Conservation (phyloP, 2,329 filamentous ascomycete species). For the Talaromyces funiculosus region DNA sequence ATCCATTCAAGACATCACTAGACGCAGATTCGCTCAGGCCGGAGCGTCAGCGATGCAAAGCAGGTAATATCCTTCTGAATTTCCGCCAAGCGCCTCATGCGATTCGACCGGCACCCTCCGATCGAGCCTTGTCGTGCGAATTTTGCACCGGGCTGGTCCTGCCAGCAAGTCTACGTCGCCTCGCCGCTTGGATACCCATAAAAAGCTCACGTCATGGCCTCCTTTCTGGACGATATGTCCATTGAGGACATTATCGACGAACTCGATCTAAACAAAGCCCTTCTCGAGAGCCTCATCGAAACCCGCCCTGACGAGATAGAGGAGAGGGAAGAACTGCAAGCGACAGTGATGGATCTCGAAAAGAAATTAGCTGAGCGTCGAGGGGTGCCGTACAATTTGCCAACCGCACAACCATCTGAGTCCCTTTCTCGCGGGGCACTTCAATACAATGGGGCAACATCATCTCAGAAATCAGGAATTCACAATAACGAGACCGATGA, state of each 20-base stretch:
- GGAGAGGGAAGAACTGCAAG: constrained; percentile 24
- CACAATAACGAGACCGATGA: background rate
- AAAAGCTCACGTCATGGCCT: constrained; percentile 5
- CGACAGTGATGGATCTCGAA: constrained; percentile 22
- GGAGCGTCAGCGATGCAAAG: background rate
- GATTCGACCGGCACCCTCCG: background rate
- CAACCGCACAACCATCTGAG: background rate
- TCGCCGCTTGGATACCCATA: background rate
- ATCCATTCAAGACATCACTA: too few relatives aligned
- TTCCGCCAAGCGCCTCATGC: background rate
- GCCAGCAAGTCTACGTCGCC: background rate
- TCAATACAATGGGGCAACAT: constrained; percentile 18
- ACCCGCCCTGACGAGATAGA: constrained; percentile 22
- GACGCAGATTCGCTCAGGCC: background rate
- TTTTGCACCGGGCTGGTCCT: background rate
- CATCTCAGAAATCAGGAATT: background rate
- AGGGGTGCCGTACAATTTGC: constrained; percentile 12
- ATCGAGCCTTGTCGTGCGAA: background rate
- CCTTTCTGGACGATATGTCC: constrained; percentile 6
- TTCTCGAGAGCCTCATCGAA: constrained; percentile 26
- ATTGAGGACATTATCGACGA: constrained; percentile 27
- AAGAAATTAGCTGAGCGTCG: constrained; percentile 21
- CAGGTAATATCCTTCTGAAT: background rate
- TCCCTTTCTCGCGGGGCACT: background rate
- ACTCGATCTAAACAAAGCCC: constrained; percentile 27